Base-by-base conservation (phyloP, 345 rosid genomes). In the Aquilaria sinensis region DNA sequence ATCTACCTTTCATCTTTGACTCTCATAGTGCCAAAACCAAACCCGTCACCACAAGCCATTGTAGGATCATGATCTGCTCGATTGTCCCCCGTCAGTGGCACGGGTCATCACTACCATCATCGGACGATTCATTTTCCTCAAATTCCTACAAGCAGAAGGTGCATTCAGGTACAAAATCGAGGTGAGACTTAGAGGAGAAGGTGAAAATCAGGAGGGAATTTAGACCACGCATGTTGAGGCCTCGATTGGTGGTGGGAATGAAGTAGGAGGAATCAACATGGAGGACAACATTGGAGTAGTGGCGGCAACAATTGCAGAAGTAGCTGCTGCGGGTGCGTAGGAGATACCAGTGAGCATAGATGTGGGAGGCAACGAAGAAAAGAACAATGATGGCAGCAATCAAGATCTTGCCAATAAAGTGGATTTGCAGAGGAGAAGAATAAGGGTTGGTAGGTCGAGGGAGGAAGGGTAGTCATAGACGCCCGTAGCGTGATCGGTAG, bases 111-210 rank as follows among this genome's bases (percentile, higher is more conserved):
- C 23, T 23, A 23, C 23, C 23, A 23, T 23, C 23, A 23, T 23
- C 23, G 23, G 23, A 23, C 78, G 72, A 70, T 16, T 95, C 97
- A 31, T 68, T 64, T 37, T 87, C 96, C 10, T 91, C 94, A 51
- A 95, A 89, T 31, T 93, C 96, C 0, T 86, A 90, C 16, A 93
- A 29, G 60, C 98, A 93, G n/a, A 93, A 92, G 52, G 96, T 85
- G 71, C 97, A 89, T 67, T 85, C 96, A 31, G 62, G 70, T 15
- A 75, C 10, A n/a, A 62, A 55, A 29, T 83, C 92, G 12, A 73
- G 74, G 13, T 71, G 77, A 6, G 77, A 77, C 37, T 66, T 53
- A 15, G 71, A 45, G 16, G 92, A 75, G 74, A 75, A 83, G n/a
- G 57, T 67, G 69, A 90, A 94, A 5, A 87, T 72, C 3, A 93